These are phyloP conservation scores for Stemphylium vesicarium DNA, from an alignment of 2,329 filamentous ascomycete species.

Conservation along the genomic window DNA sequence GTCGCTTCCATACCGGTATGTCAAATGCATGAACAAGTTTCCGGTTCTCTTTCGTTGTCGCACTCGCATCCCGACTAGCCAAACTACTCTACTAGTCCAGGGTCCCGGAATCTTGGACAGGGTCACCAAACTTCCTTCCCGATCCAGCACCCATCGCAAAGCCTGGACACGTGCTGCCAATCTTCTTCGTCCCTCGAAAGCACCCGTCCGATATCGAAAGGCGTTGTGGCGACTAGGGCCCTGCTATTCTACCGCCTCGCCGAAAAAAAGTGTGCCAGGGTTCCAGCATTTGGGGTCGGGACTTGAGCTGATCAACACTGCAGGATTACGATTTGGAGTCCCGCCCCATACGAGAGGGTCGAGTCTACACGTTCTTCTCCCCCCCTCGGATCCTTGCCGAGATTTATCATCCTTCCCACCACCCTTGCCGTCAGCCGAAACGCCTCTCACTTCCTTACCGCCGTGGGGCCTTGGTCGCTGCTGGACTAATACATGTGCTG, in stretches of 20 bases:
- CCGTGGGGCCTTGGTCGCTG: conserved; percentile 16
- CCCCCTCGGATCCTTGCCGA: conserved; percentile 25
- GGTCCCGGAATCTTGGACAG: conserved; percentile 11
- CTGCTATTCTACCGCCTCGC: conserved; percentile 31
- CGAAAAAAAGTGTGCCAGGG: conserved; percentile 24
- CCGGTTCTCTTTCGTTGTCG: background rate
- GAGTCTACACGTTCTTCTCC: conserved; percentile 18
- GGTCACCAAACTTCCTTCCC: conserved; percentile 14
- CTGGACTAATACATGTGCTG: conserved; percentile 22
- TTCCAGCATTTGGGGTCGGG: conserved; percentile 26
- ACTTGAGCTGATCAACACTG: conserved; percentile 37
- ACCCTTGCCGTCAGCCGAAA: conserved; percentile 26
- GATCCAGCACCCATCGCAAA: conserved; percentile 19
- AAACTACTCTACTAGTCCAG: conserved; percentile 17
- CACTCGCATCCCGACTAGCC: conserved; percentile 1
- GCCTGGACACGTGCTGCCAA: conserved; percentile 30
- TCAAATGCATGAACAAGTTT: background rate
- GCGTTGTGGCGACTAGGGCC: conserved; percentile 37
- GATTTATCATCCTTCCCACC: conserved; percentile 20
- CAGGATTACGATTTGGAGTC: conserved; percentile 35
- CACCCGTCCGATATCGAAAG: conserved; percentile 31
- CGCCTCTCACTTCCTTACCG: conserved; percentile 24
- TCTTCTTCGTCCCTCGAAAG: conserved; percentile 23
- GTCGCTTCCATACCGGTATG: conserved; percentile 5
- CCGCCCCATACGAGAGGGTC: conserved; percentile 19